phyloP scores from a whole-genome alignment of 2,329 filamentous ascomycete species.

The Teratosphaeria viscida region DNA sequence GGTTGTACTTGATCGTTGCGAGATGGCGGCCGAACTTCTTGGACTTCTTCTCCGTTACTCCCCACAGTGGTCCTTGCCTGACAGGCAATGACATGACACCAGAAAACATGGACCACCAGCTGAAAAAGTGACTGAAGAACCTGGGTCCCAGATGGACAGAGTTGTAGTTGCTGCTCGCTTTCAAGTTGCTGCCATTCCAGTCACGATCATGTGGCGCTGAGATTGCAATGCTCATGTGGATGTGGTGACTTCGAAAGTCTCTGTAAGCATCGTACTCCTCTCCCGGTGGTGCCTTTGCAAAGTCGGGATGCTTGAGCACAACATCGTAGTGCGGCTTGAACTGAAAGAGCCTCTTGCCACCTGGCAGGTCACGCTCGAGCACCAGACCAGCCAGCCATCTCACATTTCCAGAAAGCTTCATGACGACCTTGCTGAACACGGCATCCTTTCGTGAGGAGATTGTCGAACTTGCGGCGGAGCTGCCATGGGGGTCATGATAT shows the following conservation, averaged over 20 bases:
- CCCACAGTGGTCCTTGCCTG: slow-evolving; percentile 84
- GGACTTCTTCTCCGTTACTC: slow-evolving; percentile 86
- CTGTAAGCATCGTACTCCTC: slow-evolving; percentile 78
- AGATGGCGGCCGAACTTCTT: slow-evolving; percentile 97
- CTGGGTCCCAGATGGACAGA: slow-evolving; percentile 87
- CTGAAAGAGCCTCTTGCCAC: slow-evolving; percentile 66
- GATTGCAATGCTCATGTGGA: slow-evolving; percentile 88
- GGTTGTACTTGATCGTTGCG: slow-evolving; percentile 96
- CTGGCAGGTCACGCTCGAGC: slow-evolving; percentile 73
- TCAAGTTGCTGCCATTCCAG: slow-evolving; percentile 66
- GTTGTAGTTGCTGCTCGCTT: slow-evolving; percentile 85
- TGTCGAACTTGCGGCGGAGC: slow-evolving; percentile 49
- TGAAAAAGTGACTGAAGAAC: slow-evolving; percentile 97
- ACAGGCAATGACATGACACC: slow-evolving; percentile 91
- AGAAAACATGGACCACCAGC: slow-evolving; percentile 95
- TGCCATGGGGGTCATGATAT: slow-evolving; percentile 45
- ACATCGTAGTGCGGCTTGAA: slow-evolving; percentile 92
- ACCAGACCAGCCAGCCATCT: slow-evolving; percentile 85
- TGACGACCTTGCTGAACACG: slow-evolving; percentile 95
- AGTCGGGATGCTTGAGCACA: slow-evolving; percentile 68
- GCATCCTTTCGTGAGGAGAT: slow-evolving; percentile 51
- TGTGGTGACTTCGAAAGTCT: slow-evolving; percentile 93
- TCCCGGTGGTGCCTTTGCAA: slow-evolving; percentile 48
- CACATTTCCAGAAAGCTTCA: slow-evolving; percentile 96
- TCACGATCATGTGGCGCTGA: slow-evolving; percentile 77